Conservation (phyloP, 306 rosid species). For the Vigna reflexopilosa region DNA sequence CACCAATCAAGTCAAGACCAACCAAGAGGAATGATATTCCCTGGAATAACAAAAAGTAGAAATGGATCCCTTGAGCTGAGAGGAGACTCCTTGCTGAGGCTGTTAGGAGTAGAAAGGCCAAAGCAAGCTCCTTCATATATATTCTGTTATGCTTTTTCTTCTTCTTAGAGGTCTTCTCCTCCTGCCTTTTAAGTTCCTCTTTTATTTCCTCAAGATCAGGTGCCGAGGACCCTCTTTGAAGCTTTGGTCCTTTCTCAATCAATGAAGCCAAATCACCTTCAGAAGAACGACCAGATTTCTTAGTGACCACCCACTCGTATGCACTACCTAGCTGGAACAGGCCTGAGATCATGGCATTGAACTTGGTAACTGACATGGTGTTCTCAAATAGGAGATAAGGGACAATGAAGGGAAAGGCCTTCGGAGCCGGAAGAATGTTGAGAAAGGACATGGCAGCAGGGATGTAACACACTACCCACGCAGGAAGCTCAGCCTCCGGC, state of each 20-base stretch:
- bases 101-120: conserved; percentile 88
- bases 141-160: conserved; percentile 80
- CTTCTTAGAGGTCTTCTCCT: conserved; percentile 56
- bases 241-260: conserved; percentile 67
- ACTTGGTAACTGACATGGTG: conserved; percentile 98
- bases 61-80: conserved; percentile 98
- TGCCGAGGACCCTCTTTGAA: conserved; percentile 75
- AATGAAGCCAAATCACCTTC: conserved; percentile 88
- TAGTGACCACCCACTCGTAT: conserved; percentile 96
- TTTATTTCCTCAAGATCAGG: conserved; percentile 81
- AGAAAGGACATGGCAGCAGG: conserved; percentile 95
- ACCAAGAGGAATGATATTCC: conserved; percentile 90
- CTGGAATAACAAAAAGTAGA: conserved; percentile 94
- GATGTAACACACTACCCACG: conserved; percentile 95
- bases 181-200: conserved; percentile 72
- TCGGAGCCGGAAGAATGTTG: conserved; percentile 95
- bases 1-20: conserved; percentile 94
- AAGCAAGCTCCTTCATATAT: conserved; percentile 84
- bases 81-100: conserved; percentile 93
- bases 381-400: conserved; percentile 97
- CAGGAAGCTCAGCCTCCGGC: conserved; percentile 91
- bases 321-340: conserved; percentile 97
- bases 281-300: conserved; percentile 95
- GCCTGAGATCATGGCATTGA: conserved; percentile 98
- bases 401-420: conserved; percentile 91